These are phyloP conservation scores for Pouteria campechiana DNA, from an alignment of 179 eudicot species.

Conservation along the genomic window DNA sequence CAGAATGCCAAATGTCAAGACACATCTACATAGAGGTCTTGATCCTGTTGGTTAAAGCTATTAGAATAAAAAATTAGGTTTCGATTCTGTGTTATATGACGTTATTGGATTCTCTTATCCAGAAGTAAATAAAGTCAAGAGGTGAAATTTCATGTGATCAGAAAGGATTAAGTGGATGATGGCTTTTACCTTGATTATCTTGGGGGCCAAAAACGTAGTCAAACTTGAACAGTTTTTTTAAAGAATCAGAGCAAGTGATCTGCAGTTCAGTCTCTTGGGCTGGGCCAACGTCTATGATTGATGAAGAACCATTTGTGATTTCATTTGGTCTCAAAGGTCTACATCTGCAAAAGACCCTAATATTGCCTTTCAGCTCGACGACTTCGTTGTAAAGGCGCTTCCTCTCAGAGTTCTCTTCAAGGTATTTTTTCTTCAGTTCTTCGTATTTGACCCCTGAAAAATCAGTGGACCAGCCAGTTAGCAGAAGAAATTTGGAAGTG, in stretches of 20 bases:
- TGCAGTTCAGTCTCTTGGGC: conserved; percentile 66
- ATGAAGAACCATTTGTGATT: conserved; percentile 37
- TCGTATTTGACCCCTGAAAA: no score
- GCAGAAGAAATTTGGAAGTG: no score
- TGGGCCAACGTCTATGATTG: conserved; percentile 61
- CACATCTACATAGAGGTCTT: no score
- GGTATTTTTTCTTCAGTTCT: conserved; percentile 61
- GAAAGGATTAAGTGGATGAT: neutral
- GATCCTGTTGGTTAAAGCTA: no score
- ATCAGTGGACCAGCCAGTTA: no score
- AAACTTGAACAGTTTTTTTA: conserved; percentile 86
- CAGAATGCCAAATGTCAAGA: no score
- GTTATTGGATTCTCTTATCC: neutral
- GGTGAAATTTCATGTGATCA: neutral
- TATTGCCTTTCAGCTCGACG: conserved; percentile 94
- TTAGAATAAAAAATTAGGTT: no score
- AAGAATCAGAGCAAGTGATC: conserved; percentile 58
- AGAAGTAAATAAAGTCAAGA: neutral
- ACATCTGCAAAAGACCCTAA: conserved; percentile 90
- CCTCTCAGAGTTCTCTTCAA: conserved; percentile 60
- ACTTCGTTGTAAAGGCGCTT: conserved; percentile 90
- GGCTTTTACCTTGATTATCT: conserved; percentile 87
- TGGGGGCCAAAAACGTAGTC: conserved; percentile 80
- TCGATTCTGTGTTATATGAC: no score
- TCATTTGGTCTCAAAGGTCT: conserved; percentile 74